phyloP scores from a whole-genome alignment of 352 stramenopile genomes.

The Phytophthora megakarya region DNA sequence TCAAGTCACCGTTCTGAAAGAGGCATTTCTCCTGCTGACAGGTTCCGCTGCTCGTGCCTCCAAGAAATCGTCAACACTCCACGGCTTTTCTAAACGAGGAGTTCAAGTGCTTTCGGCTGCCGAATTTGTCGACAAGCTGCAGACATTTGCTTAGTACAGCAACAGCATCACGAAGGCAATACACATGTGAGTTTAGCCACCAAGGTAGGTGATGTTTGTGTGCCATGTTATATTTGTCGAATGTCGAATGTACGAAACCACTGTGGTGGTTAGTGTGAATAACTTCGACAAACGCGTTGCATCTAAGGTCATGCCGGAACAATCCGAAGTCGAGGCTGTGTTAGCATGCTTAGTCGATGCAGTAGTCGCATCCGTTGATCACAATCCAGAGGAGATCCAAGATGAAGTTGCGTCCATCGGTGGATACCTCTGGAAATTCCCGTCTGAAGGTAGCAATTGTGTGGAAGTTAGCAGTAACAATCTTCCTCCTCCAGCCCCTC shows the following conservation, averaged over 20 bases:
- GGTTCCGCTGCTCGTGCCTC: neutral
- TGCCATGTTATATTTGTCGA: constrained; percentile 20
- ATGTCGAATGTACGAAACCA: constrained; percentile 9
- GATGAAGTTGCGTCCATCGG: constrained; percentile 20
- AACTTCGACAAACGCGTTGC: neutral
- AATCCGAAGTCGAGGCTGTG: constrained; percentile 15
- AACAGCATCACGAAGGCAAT: neutral
- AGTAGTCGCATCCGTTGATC: constrained; percentile 10
- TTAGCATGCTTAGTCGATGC: constrained; percentile 19
- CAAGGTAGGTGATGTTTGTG: neutral
- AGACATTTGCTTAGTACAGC: constrained; percentile 38
- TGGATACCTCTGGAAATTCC: constrained; percentile 69
- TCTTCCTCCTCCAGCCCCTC: constrained; percentile 13
- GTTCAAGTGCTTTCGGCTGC: constrained; percentile 36
- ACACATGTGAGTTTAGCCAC: neutral
- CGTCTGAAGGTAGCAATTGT: constrained; percentile 63
- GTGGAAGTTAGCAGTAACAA: neutral
- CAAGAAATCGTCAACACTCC: constrained; percentile 25
- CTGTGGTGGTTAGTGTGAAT: neutral
- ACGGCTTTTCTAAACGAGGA: constrained; percentile 32
- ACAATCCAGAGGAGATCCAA: constrained; percentile 1
- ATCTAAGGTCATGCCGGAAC: constrained; percentile 6
- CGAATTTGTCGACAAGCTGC: constrained; percentile 43
- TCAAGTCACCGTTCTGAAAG: constrained; percentile 82
- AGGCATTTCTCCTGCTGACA: constrained; percentile 57